These are phyloP conservation scores for Clonostachys sp. DNA, from an alignment of 2,329 filamentous ascomycete species.

Conservation along the genomic window DNA sequence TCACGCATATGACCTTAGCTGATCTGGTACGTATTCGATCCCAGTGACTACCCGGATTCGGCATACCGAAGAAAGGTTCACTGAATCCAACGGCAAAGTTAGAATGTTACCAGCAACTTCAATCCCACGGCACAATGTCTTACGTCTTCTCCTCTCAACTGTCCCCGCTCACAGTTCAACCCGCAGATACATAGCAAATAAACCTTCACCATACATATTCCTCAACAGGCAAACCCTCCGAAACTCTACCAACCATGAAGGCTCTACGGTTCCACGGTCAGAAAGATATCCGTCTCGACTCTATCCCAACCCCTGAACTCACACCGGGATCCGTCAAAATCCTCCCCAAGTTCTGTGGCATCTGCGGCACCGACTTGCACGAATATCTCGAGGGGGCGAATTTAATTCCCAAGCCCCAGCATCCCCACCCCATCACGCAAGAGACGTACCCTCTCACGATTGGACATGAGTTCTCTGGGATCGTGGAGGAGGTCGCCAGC, in stretches of 20 bases:
- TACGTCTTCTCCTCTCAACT: no score
- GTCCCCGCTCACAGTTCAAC: no score
- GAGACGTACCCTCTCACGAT: constrained; percentile 54
- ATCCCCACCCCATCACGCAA: constrained; percentile 53
- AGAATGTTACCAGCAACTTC: no score
- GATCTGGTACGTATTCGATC: no score
- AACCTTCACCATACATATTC: no score
- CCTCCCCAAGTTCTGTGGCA: constrained; percentile 35
- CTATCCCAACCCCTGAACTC: constrained; percentile 40
- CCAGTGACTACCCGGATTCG: no score
- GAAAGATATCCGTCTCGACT: constrained; percentile 48
- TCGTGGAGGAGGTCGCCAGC: constrained; percentile 51
- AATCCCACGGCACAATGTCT: no score
- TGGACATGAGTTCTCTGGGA: constrained; percentile 62
- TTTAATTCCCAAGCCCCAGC: constrained; percentile 32
- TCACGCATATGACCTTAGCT: no score
- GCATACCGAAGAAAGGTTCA: no score
- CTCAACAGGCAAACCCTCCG: no score
- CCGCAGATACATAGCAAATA: no score
- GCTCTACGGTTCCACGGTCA: constrained; percentile 51
- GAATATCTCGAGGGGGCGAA: constrained; percentile 24
- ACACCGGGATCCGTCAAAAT: constrained; percentile 43
- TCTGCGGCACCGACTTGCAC: constrained; percentile 36
- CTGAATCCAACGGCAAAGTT: no score
- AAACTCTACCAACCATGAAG: constrained; percentile 30